A percentile compares a stretch with the other conserved stretches of the same genome.
phyloP scores from a whole-genome alignment of 2,329 filamentous ascomycete species.

The Bipolaris bicolor region DNA sequence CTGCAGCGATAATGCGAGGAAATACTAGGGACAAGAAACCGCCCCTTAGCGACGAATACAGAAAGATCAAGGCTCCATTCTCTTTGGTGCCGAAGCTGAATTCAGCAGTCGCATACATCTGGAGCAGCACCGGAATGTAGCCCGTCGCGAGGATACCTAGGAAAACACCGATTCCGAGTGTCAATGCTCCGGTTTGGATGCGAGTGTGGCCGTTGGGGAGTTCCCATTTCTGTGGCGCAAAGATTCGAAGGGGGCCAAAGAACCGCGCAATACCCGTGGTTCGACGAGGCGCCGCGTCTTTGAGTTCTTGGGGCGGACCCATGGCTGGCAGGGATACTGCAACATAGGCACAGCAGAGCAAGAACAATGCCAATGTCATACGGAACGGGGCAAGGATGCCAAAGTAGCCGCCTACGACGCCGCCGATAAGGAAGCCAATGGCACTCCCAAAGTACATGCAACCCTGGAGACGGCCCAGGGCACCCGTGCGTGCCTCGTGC shows the following conservation, averaged over 20 bases:
- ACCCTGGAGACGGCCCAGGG: conserved; percentile 70
- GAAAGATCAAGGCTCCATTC: conserved; percentile 55
- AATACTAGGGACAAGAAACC: conserved; percentile 54
- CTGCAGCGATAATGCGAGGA: conserved; percentile 52
- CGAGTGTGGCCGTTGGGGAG: conserved; percentile 58
- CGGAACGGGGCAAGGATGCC: conserved; percentile 70
- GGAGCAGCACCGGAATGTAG: conserved; percentile 66
- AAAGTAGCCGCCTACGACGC: conserved; percentile 67
- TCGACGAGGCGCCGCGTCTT: conserved; percentile 29
- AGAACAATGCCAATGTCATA: conserved; percentile 64
- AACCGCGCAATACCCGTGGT: conserved; percentile 58
- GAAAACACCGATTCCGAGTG: conserved; percentile 70
- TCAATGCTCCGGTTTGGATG: conserved; percentile 66
- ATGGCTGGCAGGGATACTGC: conserved; percentile 57
- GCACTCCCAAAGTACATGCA: conserved; percentile 71
- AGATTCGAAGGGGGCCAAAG: conserved; percentile 67
- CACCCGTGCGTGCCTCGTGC: conserved; percentile 65
- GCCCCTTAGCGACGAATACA: conserved; percentile 54
- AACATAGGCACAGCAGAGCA: conserved; percentile 52
- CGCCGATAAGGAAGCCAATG: conserved; percentile 68
- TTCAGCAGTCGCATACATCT: conserved; percentile 56
- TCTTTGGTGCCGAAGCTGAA: conserved; percentile 54
- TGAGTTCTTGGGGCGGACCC: conserved; percentile 47
- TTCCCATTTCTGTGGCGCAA: conserved; percentile 63
- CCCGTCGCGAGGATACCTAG: conserved; percentile 71